Percentiles rank a stretch among this genome's conserved stretches.
phyloP scores from a whole-genome alignment of 352 stramenopile species.

The Pythium sukuiense region DNA sequence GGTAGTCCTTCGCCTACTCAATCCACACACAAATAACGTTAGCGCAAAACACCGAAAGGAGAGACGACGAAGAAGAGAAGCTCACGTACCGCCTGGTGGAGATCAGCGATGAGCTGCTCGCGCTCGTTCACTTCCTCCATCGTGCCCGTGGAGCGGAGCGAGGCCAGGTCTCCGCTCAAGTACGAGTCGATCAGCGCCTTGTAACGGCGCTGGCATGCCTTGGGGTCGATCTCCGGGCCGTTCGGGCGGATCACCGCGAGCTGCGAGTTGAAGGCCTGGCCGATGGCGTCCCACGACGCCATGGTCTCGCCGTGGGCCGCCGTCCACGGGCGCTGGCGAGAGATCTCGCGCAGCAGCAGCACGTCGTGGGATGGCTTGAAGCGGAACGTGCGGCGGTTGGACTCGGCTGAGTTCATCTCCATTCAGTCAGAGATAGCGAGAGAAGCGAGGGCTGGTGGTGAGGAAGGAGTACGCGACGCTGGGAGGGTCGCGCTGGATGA shows the following conservation, averaged over 20 bases:
- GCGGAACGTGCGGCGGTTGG: slow-evolving; percentile 26
- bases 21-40: too few relatives aligned
- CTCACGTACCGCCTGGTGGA: slow-evolving; percentile 21
- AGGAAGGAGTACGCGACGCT: background rate
- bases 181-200: slow-evolving; percentile 27
- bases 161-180: slow-evolving; percentile 25
- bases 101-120: slow-evolving; percentile 27
- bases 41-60: too few relatives aligned
- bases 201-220: slow-evolving; percentile 26
- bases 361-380: slow-evolving; percentile 27
- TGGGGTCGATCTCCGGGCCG: slow-evolving; percentile 23
- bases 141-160: slow-evolving; percentile 22
- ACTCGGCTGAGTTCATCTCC: slow-evolving; percentile 14
- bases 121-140: slow-evolving; percentile 24
- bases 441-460: background rate
- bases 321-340: slow-evolving; percentile 23
- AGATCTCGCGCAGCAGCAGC: slow-evolving; percentile 23
- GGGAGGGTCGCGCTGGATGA: slow-evolving; percentile 3
- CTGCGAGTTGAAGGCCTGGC: slow-evolving; percentile 26
- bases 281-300: slow-evolving; percentile 25
- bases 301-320: slow-evolving; percentile 25
- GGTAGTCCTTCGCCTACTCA: slow-evolving; percentile 22
- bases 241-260: slow-evolving; percentile 17
- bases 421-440: background rate
- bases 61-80: too few relatives aligned